phyloP scores from a whole-genome alignment of 306 rosid genomes.

The Hippophae rhamnoides region DNA sequence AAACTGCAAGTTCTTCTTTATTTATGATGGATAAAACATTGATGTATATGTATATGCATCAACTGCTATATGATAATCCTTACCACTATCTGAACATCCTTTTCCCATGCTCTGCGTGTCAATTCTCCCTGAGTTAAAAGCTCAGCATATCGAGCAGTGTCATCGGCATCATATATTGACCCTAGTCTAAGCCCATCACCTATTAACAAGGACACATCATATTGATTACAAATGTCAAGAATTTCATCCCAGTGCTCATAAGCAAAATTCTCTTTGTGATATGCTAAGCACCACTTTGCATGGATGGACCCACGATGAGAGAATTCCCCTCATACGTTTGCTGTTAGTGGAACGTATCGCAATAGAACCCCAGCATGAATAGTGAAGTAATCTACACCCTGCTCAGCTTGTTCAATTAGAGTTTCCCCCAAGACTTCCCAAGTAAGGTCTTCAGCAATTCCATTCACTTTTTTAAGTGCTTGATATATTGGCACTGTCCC shows the following conservation, averaged over 20 bases:
- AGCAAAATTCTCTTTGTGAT: conserved; percentile 93
- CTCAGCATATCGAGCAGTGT: conserved; percentile 96
- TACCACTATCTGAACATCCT: conserved; percentile 42
- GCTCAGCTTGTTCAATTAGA: conserved; percentile 97
- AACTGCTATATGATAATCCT: no score
- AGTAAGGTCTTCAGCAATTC: conserved; percentile 87
- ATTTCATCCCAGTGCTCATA: conserved; percentile 98
- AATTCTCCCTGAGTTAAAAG: conserved; percentile 98
- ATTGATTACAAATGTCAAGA: conserved; percentile 91
- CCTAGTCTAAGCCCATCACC: conserved; percentile 98
- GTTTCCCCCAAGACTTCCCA: conserved; percentile 90
- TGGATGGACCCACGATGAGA: conserved; percentile 98
- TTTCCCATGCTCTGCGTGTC: conserved; percentile 97
- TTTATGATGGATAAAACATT: no score
- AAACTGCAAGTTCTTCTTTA: no score
- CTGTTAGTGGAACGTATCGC: conserved; percentile 88
- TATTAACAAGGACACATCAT: conserved; percentile 86
- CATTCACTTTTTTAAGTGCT: conserved; percentile 94
- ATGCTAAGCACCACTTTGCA: conserved; percentile 98
- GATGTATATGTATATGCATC: no score
- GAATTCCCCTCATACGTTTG: conserved; percentile 97
- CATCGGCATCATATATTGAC: conserved; percentile 96
- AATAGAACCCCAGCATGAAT: conserved; percentile 97
- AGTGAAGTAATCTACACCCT: conserved; percentile 98
- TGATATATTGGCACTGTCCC: conserved; percentile 98